Conservation (phyloP, 208 protist genomes). For the Naegleria lovaniensis region DNA sequence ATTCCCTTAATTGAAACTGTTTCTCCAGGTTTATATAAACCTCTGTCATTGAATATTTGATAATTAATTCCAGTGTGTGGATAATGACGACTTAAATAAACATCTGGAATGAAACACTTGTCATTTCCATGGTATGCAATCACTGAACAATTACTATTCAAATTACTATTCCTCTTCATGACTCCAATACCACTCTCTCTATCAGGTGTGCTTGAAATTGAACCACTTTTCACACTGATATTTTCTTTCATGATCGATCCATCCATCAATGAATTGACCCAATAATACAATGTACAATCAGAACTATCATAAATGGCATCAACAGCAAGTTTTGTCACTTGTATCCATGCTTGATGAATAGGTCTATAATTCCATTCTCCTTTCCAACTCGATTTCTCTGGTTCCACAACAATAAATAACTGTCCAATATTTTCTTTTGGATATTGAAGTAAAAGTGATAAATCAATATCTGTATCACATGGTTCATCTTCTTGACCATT, state of each 20-base stretch:
- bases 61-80: not conserved
- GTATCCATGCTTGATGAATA: not conserved
- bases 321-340: not conserved
- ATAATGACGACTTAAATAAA: not conserved
- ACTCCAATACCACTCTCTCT: not conserved
- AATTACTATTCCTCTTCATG: not conserved
- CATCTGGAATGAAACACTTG: not conserved
- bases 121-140: not conserved
- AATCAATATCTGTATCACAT: not conserved
- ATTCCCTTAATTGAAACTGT: not conserved
- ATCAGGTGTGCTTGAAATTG: not conserved
- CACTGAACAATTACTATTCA: not conserved
- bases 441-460: not conserved
- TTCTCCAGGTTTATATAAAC: conserved; percentile 18
- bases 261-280: not conserved
- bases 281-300: not conserved
- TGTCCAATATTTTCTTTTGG: not conserved
- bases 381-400: not conserved
- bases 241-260: not conserved
- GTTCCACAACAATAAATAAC: not conserved
- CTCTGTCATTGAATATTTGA: conserved; percentile 1
- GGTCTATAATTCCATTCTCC: not conserved
- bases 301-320: not conserved
- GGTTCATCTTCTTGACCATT: not conserved
- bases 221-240: not conserved